Conservation (phyloP, 177 flowering plant genomes). For the Vitis hybrid region DNA sequence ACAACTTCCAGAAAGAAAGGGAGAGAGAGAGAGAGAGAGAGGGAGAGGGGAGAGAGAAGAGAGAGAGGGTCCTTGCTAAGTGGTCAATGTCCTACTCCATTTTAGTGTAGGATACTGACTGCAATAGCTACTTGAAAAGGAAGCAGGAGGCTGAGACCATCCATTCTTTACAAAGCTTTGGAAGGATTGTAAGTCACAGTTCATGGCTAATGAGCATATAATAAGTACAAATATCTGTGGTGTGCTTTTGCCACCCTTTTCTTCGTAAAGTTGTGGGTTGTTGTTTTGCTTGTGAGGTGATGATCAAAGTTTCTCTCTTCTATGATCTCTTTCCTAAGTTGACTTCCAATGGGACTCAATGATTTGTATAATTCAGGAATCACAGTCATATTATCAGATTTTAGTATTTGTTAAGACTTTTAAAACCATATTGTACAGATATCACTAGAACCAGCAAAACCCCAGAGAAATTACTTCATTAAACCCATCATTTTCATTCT, state of each 20-base stretch:
- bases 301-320: neutral
- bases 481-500: neutral
- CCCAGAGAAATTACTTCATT: neutral
- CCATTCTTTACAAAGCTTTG: conserved; percentile 26
- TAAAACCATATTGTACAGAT: too few species aligned
- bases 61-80: conserved; percentile 9
- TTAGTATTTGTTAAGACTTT: too few species aligned
- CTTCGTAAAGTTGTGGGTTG: neutral
- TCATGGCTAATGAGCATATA: conserved; percentile 22
- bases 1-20: neutral
- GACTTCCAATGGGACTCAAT: neutral
- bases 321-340: neutral
- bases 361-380: neutral
- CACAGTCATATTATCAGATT: neutral
- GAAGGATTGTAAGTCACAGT: conserved; percentile 22
- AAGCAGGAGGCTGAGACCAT: conserved; percentile 7
- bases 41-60: conserved; percentile 12
- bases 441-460: too few species aligned
- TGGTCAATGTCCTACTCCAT: conserved; percentile 10
- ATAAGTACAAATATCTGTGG: conserved; percentile 15
- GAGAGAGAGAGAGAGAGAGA: neutral
- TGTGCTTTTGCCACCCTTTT: conserved; percentile 4
- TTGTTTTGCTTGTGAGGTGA: neutral
- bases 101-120: conserved; percentile 23
- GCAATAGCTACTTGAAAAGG: conserved; percentile 6